phyloP scores from a whole-genome alignment of 495 filamentous ascomycete species.

The Rhizodiscina lignyota region DNA sequence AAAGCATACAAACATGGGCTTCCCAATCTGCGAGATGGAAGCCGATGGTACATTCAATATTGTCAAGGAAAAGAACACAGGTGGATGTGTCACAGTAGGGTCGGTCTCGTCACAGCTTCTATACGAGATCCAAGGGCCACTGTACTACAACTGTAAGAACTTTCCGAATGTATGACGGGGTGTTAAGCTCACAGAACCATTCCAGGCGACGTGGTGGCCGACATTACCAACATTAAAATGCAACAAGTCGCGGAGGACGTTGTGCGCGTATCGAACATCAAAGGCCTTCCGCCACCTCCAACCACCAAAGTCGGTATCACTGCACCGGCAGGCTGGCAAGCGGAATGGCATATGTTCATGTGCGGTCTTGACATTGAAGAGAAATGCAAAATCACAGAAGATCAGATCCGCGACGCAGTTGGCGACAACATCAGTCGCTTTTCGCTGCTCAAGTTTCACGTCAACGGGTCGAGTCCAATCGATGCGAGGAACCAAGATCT shows the following conservation, averaged over 20 bases:
- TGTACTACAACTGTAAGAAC: slow-evolving; percentile 17
- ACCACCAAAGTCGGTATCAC: slow-evolving; percentile 14
- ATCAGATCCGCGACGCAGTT: slow-evolving; percentile 10
- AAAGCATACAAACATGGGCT: slow-evolving; percentile 10
- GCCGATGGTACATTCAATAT: slow-evolving; percentile 9
- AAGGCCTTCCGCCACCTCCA: slow-evolving; percentile 9
- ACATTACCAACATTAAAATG: slow-evolving; percentile 9
- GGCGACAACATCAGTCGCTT: slow-evolving; percentile 5
- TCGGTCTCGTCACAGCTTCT: slow-evolving; percentile 11
- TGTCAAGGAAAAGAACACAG: slow-evolving; percentile 9
- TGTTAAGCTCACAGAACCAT: too few species aligned
- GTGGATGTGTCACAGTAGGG: slow-evolving; percentile 9
- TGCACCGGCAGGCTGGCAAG: slow-evolving; percentile 12
- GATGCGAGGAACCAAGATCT: slow-evolving; percentile 11
- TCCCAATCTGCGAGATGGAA: slow-evolving; percentile 14
- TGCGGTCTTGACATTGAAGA: slow-evolving; percentile 16
- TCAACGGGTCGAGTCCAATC: slow-evolving; percentile 5
- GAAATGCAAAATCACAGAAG: slow-evolving; percentile 17
- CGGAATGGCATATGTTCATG: slow-evolving; percentile 16
- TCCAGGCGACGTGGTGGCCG: slow-evolving; percentile 13
- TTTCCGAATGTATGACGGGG: too few species aligned
- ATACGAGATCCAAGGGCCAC: slow-evolving; percentile 15
- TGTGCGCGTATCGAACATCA: slow-evolving; percentile 9
- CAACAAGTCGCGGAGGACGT: slow-evolving; percentile 11
- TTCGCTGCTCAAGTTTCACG: slow-evolving; percentile 10